Conservation (phyloP, 345 rosid genomes). For the Eutrema japonicum region DNA sequence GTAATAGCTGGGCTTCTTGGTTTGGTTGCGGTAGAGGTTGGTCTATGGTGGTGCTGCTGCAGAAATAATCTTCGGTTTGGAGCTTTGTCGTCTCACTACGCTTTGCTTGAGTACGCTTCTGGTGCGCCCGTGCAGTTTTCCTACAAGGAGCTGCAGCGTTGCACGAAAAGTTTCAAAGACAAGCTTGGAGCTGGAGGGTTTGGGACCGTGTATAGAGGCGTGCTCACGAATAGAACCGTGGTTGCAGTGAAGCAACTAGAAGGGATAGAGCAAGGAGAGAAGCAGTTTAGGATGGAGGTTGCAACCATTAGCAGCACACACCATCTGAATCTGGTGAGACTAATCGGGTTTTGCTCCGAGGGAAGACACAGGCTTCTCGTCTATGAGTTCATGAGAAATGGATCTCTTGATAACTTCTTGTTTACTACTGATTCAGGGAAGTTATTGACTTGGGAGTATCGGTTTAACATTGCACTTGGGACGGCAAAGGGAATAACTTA, state of each 20-base stretch:
- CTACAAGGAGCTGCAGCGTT: constrained; percentile 55
- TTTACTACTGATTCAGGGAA: constrained; percentile 45
- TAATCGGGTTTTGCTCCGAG: constrained; percentile 69
- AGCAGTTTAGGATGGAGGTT: constrained; percentile 71
- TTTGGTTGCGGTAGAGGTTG: constrained; percentile 46
- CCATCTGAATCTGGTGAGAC: constrained; percentile 65
- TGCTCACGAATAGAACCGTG: constrained; percentile 48
- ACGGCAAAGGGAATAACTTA: constrained; percentile 66
- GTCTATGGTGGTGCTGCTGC: constrained; percentile 64
- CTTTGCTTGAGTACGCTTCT: constrained; percentile 64
- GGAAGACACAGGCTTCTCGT: constrained; percentile 67
- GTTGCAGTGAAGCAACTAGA: constrained; percentile 70
- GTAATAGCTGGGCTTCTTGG: constrained; percentile 44
- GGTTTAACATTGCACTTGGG: constrained; percentile 62
- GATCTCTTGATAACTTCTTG: constrained; percentile 64
- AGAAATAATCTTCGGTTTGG: constrained; percentile 48
- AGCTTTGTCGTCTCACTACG: constrained; percentile 51
- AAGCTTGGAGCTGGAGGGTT: constrained; percentile 72
- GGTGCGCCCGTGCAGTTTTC: constrained; percentile 63
- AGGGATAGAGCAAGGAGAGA: constrained; percentile 68
- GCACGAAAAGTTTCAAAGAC: constrained; percentile 56
- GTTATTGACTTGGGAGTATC: constrained; percentile 57
- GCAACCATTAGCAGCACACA: constrained; percentile 72
- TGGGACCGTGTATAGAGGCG: constrained; percentile 65
- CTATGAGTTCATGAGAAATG: constrained; percentile 69